These are phyloP conservation scores for Backusella sp. DNA, from an alignment of 192 early-diverging fungal species.

Conservation along the genomic window DNA sequence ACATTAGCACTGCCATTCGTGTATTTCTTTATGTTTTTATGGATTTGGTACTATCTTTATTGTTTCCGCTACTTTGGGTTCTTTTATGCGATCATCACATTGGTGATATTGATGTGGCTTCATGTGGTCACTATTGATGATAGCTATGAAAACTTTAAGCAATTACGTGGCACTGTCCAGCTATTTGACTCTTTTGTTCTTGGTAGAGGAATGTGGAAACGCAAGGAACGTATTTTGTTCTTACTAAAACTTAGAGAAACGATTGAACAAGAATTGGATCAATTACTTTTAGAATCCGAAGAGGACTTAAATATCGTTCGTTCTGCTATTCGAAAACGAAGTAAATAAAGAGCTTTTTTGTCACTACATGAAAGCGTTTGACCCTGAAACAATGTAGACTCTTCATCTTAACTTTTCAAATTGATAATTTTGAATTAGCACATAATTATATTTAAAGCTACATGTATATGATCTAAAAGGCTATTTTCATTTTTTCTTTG, in stretches of 20 bases:
- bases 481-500: too few relatives aligned
- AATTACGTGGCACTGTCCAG: slow-evolving; percentile 27
- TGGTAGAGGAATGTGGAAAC: slow-evolving; percentile 37
- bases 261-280: not conserved
- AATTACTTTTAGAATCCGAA: not conserved
- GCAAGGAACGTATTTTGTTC: slow-evolving; percentile 21
- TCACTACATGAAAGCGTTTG: not conserved
- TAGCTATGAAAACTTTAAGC: slow-evolving; percentile 33
- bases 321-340: not conserved
- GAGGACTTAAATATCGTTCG: not conserved
- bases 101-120: slow-evolving; percentile 40
- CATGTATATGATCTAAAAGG: too few relatives aligned
- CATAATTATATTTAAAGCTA: too few relatives aligned
- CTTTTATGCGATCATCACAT: slow-evolving; percentile 20
- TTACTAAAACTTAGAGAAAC: slow-evolving; percentile 23
- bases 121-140: slow-evolving; percentile 38
- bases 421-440: too few relatives aligned
- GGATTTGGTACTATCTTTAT: slow-evolving; percentile 35
- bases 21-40: slow-evolving; percentile 35
- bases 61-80: slow-evolving; percentile 34
- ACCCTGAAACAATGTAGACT: not conserved
- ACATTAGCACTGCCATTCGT: slow-evolving; percentile 27
- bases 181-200: slow-evolving; percentile 38
- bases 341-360: not conserved
- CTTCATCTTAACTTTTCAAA: too few relatives aligned